Percentiles rank a stretch among this genome's conserved stretches.
Conservation (phyloP, 208 protist species). For the Acanthamoeba culbertsoni region DNA sequence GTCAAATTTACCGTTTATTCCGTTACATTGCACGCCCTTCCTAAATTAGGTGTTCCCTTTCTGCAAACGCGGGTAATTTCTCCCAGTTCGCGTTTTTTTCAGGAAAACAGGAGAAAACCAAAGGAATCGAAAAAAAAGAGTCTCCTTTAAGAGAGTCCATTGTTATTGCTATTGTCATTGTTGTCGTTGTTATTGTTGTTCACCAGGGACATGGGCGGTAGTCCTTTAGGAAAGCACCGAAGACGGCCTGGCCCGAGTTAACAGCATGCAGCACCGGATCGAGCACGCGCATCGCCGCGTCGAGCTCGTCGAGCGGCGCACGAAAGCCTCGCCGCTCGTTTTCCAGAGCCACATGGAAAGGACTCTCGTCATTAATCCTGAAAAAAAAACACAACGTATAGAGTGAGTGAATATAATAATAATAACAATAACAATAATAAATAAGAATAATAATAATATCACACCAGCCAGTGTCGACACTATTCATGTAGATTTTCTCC, state of each 20-base stretch:
- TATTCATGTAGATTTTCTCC: conserved; percentile 95
- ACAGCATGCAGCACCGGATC: conserved; percentile 87
- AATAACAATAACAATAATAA: neutral
- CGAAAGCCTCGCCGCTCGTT: conserved; percentile 86
- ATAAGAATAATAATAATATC: neutral
- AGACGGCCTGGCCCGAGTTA: conserved; percentile 36
- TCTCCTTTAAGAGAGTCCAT: no score
- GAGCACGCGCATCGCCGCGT: conserved; percentile 94
- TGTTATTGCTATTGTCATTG: no score
- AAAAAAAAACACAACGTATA: neutral
- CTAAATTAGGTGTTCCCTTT: no score
- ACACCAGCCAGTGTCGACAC: conserved; percentile 95
- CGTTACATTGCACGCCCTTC: no score
- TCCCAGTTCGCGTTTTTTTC: no score
- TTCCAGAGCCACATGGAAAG: conserved; percentile 77
- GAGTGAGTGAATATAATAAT: neutral
- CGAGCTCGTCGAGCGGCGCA: conserved; percentile 93
- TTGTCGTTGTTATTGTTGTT: neutral
- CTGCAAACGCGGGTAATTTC: no score
- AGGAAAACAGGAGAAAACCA: no score
- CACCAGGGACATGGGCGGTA: conserved; percentile 65
- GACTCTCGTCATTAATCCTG: conserved; percentile 94
- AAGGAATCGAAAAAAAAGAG: neutral
- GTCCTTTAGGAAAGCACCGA: conserved; percentile 84
- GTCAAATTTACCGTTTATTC: no score